Evolutionary conservation across 176 grass and related monocot genomes (phyloP), one percentile per base, ranked within the genome.

Genomic region (Raddia distichophylla): DNA sequence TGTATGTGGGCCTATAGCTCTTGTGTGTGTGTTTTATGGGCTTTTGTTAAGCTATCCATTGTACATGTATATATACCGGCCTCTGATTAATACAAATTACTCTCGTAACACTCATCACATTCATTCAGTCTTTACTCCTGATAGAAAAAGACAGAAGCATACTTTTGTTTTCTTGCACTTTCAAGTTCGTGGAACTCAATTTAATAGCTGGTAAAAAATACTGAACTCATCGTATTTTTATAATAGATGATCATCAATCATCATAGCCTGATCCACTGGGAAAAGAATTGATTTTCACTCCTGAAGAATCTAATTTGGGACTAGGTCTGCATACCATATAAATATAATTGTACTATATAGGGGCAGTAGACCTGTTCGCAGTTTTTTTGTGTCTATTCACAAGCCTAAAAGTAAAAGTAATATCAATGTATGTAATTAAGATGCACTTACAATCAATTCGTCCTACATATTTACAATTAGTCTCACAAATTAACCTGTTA

Each of bases 211-310:
- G 64, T 46, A 13, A 47, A 86, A 13, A 47, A 86, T 55, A 34
- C 14, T 60, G 50, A 15, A 16, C 13, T 71, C 61, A 40, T 45
- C 37, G 17, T 44, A 77, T 55, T 60, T 67, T 60, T 67, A 85
- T 53, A 8, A 55, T 63, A 9, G 34, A 76, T 44, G n/a, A 71
- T 60, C 44, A 68, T 76, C 45, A 47, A 71, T 60, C 44, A 68
- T 76, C 45, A 47, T 70, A 70, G 3, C 70, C 6, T 13, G 37
- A 67, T 75, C 60, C 34, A 66, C 5, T 47, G 48, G 7, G 22
- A 68, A 60, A 46, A 66, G 0, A 80, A 8, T 67, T 72, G 50
- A 56, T 72, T 54, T 34, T 56, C 19, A 71, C n/a, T 64, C 22
- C 52, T 60, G 18, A 59, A 40, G 3, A 86, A 52, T 59, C 15